Evolutionary conservation across 768 basidiomycete genomes (phyloP).

Genomic region (Tulasnella sp.): DNA sequence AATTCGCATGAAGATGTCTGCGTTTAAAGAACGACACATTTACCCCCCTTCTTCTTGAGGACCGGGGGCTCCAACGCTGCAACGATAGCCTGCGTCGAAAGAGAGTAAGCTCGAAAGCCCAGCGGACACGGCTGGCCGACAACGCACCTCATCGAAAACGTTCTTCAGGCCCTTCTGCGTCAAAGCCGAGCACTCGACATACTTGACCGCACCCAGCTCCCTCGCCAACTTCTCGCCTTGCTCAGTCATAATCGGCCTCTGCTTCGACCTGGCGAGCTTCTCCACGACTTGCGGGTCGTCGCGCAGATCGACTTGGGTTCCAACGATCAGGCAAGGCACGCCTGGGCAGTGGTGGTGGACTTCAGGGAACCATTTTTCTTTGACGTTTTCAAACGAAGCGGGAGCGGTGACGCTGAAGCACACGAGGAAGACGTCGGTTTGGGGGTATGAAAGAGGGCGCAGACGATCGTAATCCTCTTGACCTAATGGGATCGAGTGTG

Average conservation of each 20-base stretch:
- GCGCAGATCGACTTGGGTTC: constrained; percentile 94
- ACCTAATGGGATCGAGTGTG: constrained; percentile 40
- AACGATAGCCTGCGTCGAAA: constrained; percentile 72
- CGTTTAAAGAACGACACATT: constrained; percentile 78
- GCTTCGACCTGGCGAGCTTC: constrained; percentile 94
- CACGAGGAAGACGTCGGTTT: constrained; percentile 98
- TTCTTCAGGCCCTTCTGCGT: constrained; percentile 99
- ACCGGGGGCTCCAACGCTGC: constrained; percentile 97
- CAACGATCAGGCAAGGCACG: constrained; percentile 97
- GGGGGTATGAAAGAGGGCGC: constrained; percentile 97
- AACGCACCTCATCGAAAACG: constrained; percentile 94
- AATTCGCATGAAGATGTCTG: not conserved
- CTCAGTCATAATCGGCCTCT: constrained; percentile 80
- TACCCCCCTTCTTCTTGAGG: constrained; percentile 64
- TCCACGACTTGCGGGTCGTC: constrained; percentile 90
- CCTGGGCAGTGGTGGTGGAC: constrained; percentile 99
- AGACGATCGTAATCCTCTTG: constrained; percentile 99
- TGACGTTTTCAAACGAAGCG: constrained; percentile 99
- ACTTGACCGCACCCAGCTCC: constrained; percentile 97
- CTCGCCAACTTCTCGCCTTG: constrained; percentile 91
- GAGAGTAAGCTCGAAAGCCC: not conserved
- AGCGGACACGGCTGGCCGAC: not conserved
- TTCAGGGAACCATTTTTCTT: constrained; percentile 99
- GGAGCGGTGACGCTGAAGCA: constrained; percentile 99
- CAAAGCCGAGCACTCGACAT: constrained; percentile 97